Conservation (phyloP, 2,329 filamentous ascomycete genomes). For the Colletotrichum cordylinicola region DNA sequence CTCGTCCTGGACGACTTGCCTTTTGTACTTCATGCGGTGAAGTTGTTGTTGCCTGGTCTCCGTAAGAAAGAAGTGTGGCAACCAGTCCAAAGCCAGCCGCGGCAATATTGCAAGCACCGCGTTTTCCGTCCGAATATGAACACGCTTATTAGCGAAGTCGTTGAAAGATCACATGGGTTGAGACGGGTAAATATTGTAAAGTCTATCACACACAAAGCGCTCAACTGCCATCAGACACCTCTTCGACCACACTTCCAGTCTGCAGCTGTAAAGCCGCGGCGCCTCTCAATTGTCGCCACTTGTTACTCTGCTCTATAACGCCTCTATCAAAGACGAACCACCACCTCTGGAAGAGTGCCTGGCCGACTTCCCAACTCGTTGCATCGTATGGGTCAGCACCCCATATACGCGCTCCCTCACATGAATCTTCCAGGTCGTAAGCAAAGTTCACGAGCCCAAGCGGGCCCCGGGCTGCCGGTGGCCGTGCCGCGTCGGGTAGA, state of each 20-base stretch:
- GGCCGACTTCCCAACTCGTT: conserved; percentile 61
- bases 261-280: conserved; percentile 27
- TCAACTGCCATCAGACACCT: not conserved
- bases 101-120: not conserved
- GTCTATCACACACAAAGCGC: not conserved
- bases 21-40: not conserved
- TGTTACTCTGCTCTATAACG: conserved; percentile 60
- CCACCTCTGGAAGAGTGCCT: conserved; percentile 63
- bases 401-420: conserved; percentile 57
- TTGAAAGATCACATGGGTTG: not conserved
- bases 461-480: conserved; percentile 49
- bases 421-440: conserved; percentile 61
- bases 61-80: not conserved
- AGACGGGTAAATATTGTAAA: not conserved
- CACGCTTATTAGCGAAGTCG: not conserved
- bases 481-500: conserved; percentile 53
- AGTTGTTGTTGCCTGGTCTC: not conserved
- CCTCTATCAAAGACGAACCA: conserved; percentile 64
- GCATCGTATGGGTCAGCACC: conserved; percentile 54
- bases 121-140: not conserved
- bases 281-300: conserved; percentile 52
- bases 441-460: conserved; percentile 56
- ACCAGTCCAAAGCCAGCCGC: not conserved
- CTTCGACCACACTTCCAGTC: not conserved
- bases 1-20: not conserved